Conservation (phyloP, 139 green algal genomes). For the Chlamydomonas sp. region DNA sequence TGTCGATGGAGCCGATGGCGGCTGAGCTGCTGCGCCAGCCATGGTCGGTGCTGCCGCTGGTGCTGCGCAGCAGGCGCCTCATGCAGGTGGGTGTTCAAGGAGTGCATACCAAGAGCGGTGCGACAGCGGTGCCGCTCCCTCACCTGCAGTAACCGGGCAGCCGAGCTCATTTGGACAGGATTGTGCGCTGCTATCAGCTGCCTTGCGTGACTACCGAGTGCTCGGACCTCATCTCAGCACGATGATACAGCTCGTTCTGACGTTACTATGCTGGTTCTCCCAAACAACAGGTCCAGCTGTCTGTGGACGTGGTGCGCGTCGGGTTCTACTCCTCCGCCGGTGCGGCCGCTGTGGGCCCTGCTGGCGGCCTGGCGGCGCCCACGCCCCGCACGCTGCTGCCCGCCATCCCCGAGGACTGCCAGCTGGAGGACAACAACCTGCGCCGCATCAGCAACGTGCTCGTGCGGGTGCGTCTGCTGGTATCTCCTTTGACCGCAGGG, state of each 20-base stretch:
- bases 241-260: not conserved
- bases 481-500: not conserved
- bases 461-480: not conserved
- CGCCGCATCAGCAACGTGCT: constrained; percentile 37
- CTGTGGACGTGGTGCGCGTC: constrained; percentile 59
- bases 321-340: constrained; percentile 28
- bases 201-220: too few species aligned
- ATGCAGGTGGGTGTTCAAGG: constrained; percentile 42
- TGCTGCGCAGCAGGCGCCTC: constrained; percentile 62
- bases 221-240: not conserved
- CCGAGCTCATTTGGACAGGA: too few species aligned
- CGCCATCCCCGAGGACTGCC: not conserved
- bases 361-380: constrained; percentile 34
- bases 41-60: constrained; percentile 54
- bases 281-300: constrained; percentile 23
- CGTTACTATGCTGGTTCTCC: too few species aligned
- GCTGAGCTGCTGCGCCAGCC: constrained; percentile 9
- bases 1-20: not conserved
- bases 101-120: too few species aligned
- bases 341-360: constrained; percentile 10
- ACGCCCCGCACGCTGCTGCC: constrained; percentile 38
- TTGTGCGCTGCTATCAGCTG: too few species aligned
- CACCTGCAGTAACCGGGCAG: too few species aligned
- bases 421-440: constrained; percentile 48
- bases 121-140: too few species aligned